Evolutionary conservation across 2,329 filamentous ascomycete species (phyloP).

Genomic region (Remersonia thermophila): DNA sequence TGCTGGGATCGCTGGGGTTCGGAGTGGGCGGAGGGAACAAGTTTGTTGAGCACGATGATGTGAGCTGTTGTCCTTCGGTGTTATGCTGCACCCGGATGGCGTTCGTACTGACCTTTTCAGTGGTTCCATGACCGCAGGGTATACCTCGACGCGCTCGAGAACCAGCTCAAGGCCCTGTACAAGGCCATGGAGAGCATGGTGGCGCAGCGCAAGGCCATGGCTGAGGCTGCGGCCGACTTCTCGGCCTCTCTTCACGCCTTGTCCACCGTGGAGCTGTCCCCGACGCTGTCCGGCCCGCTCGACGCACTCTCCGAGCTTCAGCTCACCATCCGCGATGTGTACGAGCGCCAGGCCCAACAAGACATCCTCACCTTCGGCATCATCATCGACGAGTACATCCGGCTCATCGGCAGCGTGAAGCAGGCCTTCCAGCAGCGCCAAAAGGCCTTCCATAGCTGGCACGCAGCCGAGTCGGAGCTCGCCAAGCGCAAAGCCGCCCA

Average conservation of each 20-base stretch:
- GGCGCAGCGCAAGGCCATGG: slow-evolving; percentile 78
- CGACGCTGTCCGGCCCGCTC: slow-evolving; percentile 73
- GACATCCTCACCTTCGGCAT: slow-evolving; percentile 93
- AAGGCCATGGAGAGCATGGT: slow-evolving; percentile 94
- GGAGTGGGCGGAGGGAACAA: slow-evolving; percentile 68
- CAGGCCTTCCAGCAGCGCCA: slow-evolving; percentile 84
- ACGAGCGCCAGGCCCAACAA: slow-evolving; percentile 93
- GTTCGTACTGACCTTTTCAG: slow-evolving; percentile 27
- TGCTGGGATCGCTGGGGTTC: slow-evolving; percentile 75
- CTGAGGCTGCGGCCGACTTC: slow-evolving; percentile 88
- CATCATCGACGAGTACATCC: slow-evolving; percentile 96
- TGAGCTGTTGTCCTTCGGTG: slow-evolving; percentile 29
- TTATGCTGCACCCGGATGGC: too few relatives aligned
- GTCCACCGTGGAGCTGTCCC: slow-evolving; percentile 83
- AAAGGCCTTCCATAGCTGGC: slow-evolving; percentile 93
- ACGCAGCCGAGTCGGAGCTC: slow-evolving; percentile 76
- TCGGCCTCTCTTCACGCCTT: slow-evolving; percentile 85
- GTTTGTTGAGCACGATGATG: slow-evolving; percentile 95
- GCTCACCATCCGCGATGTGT: slow-evolving; percentile 84
- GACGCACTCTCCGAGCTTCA: slow-evolving; percentile 90
- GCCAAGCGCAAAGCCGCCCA: slow-evolving; percentile 80
- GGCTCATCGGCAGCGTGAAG: slow-evolving; percentile 89
- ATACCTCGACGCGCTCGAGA: slow-evolving; percentile 57
- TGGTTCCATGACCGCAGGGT: slow-evolving; percentile 97
- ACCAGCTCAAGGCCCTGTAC: slow-evolving; percentile 29